A percentile compares a stretch with the other conserved stretches of the same genome.
Conservation (phyloP, 192 early-diverging fungal genomes). For the Dissophora ornata region DNA sequence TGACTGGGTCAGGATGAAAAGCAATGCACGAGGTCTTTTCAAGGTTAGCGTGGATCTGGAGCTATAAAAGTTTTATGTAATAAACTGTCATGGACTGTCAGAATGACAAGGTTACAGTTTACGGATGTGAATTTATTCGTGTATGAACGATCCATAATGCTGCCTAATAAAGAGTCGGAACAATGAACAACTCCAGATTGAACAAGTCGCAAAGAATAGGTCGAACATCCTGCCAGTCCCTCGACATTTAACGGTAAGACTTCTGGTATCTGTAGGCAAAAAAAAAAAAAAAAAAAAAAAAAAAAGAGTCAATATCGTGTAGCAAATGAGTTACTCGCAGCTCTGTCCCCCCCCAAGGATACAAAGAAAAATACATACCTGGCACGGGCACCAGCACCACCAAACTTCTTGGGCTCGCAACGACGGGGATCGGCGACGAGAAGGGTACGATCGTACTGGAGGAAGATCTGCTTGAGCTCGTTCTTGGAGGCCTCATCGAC, state of each 20-base stretch:
- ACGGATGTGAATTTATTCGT: constrained; percentile 43
- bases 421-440: constrained; percentile 99
- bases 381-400: constrained; percentile 98
- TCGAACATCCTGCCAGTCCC: constrained; percentile 43
- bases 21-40: constrained; percentile 4
- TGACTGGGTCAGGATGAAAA: constrained; percentile 28
- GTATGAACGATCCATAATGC: constrained; percentile 35
- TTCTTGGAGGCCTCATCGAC: constrained; percentile 99
- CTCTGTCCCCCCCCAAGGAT: no score
- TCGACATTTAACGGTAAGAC: constrained; percentile 84
- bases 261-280: constrained; percentile 72
- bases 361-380: constrained; percentile 68
- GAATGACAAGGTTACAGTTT: constrained; percentile 6
- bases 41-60: constrained; percentile 22
- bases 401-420: constrained; percentile 99
- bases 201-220: constrained; percentile 40
- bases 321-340: no score
- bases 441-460: constrained; percentile 94
- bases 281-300: constrained; percentile 11
- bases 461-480: constrained; percentile 93
- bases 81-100: not conserved
- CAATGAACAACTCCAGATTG: constrained; percentile 18
- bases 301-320: constrained; percentile 5
- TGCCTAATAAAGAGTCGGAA: constrained; percentile 16
- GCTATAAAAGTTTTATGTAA: not conserved